Percentiles rank a stretch among this genome's conserved stretches.
Conservation (phyloP, 2,329 filamentous ascomycete species). For the Sporothrix mexicana region DNA sequence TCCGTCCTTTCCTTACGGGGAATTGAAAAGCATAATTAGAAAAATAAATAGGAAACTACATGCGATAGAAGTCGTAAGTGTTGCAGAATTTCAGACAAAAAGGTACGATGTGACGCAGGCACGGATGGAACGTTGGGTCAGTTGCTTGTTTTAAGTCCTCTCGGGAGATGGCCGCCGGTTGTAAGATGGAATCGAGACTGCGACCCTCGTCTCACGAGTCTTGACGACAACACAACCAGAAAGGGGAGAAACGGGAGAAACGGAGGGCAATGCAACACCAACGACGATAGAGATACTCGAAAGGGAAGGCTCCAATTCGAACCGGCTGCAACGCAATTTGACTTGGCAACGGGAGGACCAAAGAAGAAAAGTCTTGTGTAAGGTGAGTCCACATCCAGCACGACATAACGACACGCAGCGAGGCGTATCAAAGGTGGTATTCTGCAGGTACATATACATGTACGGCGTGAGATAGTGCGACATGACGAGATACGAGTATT, state of each 20-base stretch:
- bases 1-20: too few relatives aligned
- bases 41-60: too few relatives aligned
- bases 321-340: not conserved
- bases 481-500: not conserved
- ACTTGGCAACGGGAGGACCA: too few relatives aligned
- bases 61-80: not conserved
- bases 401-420: not conserved
- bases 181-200: not conserved
- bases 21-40: too few relatives aligned
- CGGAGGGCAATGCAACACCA: not conserved
- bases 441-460: constrained; percentile 1
- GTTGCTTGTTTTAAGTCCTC: constrained; percentile 4
- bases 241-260: too few relatives aligned
- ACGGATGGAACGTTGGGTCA: constrained; percentile 5
- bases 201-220: not conserved
- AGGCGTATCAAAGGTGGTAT: not conserved
- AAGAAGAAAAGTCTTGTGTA: too few relatives aligned
- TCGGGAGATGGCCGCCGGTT: not conserved
- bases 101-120: not conserved
- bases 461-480: not conserved
- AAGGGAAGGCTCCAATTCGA: constrained; percentile 4
- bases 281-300: constrained; percentile 14
- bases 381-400: not conserved
- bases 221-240: not conserved
- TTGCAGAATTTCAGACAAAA: not conserved